Conservation (phyloP, 257 asterid species). For the Solanum habrochaites region DNA sequence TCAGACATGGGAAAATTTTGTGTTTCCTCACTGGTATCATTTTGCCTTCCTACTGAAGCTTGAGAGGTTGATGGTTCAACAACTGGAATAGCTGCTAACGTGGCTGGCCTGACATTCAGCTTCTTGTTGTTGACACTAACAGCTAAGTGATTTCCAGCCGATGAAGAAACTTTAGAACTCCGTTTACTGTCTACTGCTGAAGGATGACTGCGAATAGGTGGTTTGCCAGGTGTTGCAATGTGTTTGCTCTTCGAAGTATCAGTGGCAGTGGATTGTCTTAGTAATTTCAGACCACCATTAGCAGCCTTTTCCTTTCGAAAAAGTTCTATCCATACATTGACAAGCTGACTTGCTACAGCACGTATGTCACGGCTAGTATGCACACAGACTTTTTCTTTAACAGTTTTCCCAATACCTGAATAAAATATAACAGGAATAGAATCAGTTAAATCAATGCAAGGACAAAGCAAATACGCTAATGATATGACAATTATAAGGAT, state of each 20-base stretch:
- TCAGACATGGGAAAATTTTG: constrained; percentile 57
- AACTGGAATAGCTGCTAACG: constrained; percentile 32
- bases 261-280: constrained; percentile 34
- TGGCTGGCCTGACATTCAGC: constrained; percentile 22
- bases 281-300: constrained; percentile 45
- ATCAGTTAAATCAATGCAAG: background rate
- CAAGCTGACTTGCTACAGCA: constrained; percentile 97
- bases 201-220: constrained; percentile 47
- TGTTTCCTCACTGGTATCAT: constrained; percentile 28
- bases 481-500: background rate
- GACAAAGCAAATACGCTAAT: background rate
- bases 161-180: constrained; percentile 15
- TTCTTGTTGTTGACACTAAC: constrained; percentile 30
- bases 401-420: constrained; percentile 90
- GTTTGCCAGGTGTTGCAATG: constrained; percentile 45
- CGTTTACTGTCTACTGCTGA: constrained; percentile 26
- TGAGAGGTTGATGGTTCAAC: constrained; percentile 39
- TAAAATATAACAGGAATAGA: background rate
- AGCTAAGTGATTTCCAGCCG: constrained; percentile 19
- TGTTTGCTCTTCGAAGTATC: constrained; percentile 48
- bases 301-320: constrained; percentile 95
- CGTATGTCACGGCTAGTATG: constrained; percentile 99
- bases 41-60: constrained; percentile 37
- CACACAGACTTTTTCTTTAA: constrained; percentile 92
- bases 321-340: constrained; percentile 85